Percentiles rank a stretch among this genome's conserved stretches.
These are phyloP conservation scores for Austroboletus eburneus DNA, from an alignment of 768 basidiomycete genomes.

Conservation along the genomic window DNA sequence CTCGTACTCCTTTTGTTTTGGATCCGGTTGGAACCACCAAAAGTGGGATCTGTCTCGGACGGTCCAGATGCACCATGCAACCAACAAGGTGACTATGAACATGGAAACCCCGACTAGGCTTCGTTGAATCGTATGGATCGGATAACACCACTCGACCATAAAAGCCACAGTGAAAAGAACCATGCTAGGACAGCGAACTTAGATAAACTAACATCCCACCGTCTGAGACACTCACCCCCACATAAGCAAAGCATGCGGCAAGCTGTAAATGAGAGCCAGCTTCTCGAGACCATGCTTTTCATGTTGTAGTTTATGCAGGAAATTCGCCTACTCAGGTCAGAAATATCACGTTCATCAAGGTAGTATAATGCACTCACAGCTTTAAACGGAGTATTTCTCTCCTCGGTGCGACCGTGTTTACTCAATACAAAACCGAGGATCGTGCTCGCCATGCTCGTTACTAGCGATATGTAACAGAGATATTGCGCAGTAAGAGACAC, in stretches of 20 bases:
- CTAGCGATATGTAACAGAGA: slow-evolving; percentile 43
- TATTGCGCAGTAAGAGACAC: too few relatives aligned
- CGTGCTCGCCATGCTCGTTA: slow-evolving; percentile 40
- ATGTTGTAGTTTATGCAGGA: slow-evolving; percentile 19
- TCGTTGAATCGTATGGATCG: slow-evolving; percentile 7
- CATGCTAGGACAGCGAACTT: slow-evolving; percentile 11
- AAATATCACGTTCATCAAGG: neutral
- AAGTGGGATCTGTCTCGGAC: slow-evolving; percentile 8
- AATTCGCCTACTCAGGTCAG: slow-evolving; percentile 5
- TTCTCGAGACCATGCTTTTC: slow-evolving; percentile 41
- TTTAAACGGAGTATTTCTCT: slow-evolving; percentile 26
- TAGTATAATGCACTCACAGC: slow-evolving; percentile 32
- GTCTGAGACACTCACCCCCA: slow-evolving; percentile 43
- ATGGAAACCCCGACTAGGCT: slow-evolving; percentile 30
- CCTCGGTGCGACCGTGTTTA: slow-evolving; percentile 38
- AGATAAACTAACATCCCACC: neutral
- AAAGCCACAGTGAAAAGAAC: slow-evolving; percentile 27
- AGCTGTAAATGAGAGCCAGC: slow-evolving; percentile 48
- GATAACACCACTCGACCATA: slow-evolving; percentile 21
- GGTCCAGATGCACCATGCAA: slow-evolving; percentile 43
- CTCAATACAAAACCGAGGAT: slow-evolving; percentile 41
- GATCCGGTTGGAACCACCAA: slow-evolving; percentile 29
- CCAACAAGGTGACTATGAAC: slow-evolving; percentile 27
- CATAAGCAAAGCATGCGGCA: slow-evolving; percentile 54
- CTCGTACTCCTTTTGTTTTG: neutral